Evolutionary conservation across 257 asterid genomes (phyloP), one percentile per base, ranked within the genome.

Genomic region (Solanum pinnatisectum): DNA sequence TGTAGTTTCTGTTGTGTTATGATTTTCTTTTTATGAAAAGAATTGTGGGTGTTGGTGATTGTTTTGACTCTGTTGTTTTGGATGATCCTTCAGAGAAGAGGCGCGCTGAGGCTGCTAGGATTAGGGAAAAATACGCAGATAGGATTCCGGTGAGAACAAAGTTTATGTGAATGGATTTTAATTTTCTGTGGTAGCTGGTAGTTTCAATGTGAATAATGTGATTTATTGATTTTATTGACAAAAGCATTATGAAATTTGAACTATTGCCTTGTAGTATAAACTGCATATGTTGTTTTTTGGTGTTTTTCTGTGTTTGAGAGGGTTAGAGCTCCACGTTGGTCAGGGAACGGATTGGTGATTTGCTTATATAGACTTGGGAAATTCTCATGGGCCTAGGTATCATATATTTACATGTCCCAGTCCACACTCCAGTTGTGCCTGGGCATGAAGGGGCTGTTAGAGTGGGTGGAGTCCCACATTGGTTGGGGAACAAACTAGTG

Each of bases 101-200:
- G 94, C 94, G 94, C 10, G 94, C 95, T 4, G 96, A 94, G 91
- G 92, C 98, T 92, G 93, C 94, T 65, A 90, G 96, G 89, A 94
- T 94, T 49, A 93, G 98, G 90, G 96, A 93, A 89, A 94, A 94
- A 88, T 94, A 94, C 39, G 90, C 96, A 2, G 98, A 94, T 88
- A 93, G 98, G 35, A 92, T 94, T 85, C 98, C 98, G 86, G 98
- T 94, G 91, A 92, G 93, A 85, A 84, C 87, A 71, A 32, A 83
- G 71, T 56, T 36, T 72, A 84, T 72, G 79, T 49, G 18, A 3
- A 52, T 82, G 85, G 9, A 82, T n/a, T 18, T 30, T 81, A 8
- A 25, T 27, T 44, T 81, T 46, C 40, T 81, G 10, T 82, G 11
- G 25, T 30, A 82, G 30, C 44, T 49, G 30, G 30, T 82, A 8